Conservation (phyloP, 1,284 basidiomycete species). For the Lignosus rhinocerotis region DNA sequence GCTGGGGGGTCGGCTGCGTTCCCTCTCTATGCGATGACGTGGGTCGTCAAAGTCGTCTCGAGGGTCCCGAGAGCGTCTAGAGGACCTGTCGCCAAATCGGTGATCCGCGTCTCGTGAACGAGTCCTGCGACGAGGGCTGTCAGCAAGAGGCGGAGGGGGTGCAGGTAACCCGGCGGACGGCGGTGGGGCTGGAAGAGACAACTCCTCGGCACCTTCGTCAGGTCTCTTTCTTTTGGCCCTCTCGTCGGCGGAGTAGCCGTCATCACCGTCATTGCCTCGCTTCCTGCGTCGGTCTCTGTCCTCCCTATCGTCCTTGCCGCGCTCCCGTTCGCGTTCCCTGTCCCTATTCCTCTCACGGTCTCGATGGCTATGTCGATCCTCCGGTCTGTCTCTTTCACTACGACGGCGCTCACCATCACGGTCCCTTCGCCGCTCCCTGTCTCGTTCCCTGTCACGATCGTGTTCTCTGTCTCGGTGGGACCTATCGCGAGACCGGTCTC, state of each 20-base stretch:
- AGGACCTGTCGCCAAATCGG: slow-evolving; percentile 48
- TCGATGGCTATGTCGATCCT: slow-evolving; percentile 46
- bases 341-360: slow-evolving; percentile 44
- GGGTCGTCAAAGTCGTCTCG: slow-evolving; percentile 63
- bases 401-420: slow-evolving; percentile 37
- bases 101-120: slow-evolving; percentile 55
- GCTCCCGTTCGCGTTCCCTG: slow-evolving; percentile 36
- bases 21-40: slow-evolving; percentile 40
- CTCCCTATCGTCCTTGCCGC: slow-evolving; percentile 54
- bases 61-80: slow-evolving; percentile 46
- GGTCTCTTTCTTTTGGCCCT: slow-evolving; percentile 59
- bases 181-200: slow-evolving; percentile 37
- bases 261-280: slow-evolving; percentile 57
- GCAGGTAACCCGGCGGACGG: slow-evolving; percentile 41
- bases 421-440: slow-evolving; percentile 40
- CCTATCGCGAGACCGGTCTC: slow-evolving; percentile 47
- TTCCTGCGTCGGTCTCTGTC: slow-evolving; percentile 57
- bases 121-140: slow-evolving; percentile 58
- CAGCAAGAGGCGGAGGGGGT: slow-evolving; percentile 43
- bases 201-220: slow-evolving; percentile 44
- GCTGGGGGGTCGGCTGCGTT: slow-evolving; percentile 19
- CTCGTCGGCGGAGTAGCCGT: slow-evolving; percentile 48
- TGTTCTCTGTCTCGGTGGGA: slow-evolving; percentile 50
- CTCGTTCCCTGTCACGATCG: slow-evolving; percentile 45
- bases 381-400: slow-evolving; percentile 39